Percentiles rank a stretch among this genome's conserved stretches.
Conservation (phyloP, 768 basidiomycete species). For the Phylloporus sp. region DNA sequence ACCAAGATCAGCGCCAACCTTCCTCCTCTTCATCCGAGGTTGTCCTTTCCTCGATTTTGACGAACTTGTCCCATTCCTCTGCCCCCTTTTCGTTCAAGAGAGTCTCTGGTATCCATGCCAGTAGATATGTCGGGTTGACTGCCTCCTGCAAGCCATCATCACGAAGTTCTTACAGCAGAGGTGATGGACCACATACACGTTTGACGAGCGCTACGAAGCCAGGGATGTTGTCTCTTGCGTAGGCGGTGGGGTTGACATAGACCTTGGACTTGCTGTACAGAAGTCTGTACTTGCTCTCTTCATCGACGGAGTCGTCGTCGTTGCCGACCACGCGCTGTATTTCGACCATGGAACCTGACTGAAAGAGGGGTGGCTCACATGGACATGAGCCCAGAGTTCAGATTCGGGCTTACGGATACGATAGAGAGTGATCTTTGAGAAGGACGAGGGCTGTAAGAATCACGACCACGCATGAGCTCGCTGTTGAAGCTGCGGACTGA, state of each 20-base stretch:
- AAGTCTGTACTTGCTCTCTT: constrained; percentile 63
- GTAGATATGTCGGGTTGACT: constrained; percentile 66
- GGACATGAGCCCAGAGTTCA: constrained; percentile 1
- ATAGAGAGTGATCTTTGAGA: constrained; percentile 45
- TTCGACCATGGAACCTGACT: constrained; percentile 69
- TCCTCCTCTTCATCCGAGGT: constrained; percentile 62
- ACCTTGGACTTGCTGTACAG: constrained; percentile 93
- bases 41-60: constrained; percentile 71
- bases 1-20: constrained; percentile 38
- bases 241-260: constrained; percentile 91
- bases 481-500: constrained; percentile 7
- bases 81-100: constrained; percentile 77
- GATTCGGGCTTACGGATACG: constrained; percentile 38
- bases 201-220: constrained; percentile 93
- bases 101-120: constrained; percentile 92
- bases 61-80: constrained; percentile 86
- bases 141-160: constrained; percentile 50
- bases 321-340: constrained; percentile 43
- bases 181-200: constrained; percentile 49
- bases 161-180: constrained; percentile 6
- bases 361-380: constrained; percentile 5
- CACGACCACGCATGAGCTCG: constrained; percentile 15
- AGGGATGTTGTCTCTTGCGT: constrained; percentile 87
- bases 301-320: constrained; percentile 31
- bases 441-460: constrained; percentile 29